These are phyloP conservation scores for Suillus luteus DNA, from an alignment of 768 basidiomycete genomes.

Conservation along the genomic window DNA sequence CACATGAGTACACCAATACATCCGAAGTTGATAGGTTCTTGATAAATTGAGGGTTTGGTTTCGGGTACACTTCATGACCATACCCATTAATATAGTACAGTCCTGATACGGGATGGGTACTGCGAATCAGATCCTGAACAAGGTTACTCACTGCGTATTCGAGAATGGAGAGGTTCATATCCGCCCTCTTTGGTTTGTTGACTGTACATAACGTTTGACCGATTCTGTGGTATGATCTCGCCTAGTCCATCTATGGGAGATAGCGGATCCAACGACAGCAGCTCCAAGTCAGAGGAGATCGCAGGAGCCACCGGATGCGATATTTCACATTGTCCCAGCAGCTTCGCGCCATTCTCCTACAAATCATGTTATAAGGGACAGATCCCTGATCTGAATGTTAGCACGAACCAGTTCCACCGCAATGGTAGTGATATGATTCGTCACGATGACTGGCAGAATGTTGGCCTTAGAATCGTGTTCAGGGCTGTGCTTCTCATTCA, in stretches of 20 bases:
- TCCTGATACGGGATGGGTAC: conserved; percentile 41
- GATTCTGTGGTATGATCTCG: conserved; percentile 41
- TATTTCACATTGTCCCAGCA: conserved; percentile 93
- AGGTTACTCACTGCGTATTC: conserved; percentile 59
- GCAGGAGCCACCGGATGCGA: conserved; percentile 70
- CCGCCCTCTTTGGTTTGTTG: conserved; percentile 48
- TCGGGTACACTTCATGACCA: conserved; percentile 89
- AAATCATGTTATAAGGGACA: conserved; percentile 13
- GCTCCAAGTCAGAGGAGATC: conserved; percentile 31
- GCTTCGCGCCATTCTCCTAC: conserved; percentile 71
- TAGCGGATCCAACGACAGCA: conserved; percentile 37
- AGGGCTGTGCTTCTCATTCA: conserved; percentile 9
- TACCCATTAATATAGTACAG: conserved; percentile 90
- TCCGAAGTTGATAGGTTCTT: conserved; percentile 59
- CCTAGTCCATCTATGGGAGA: conserved; percentile 60
- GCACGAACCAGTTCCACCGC: conserved; percentile 76
- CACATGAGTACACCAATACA: conserved; percentile 87
- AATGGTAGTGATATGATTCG: conserved; percentile 95
- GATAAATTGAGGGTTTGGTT: conserved; percentile 82
- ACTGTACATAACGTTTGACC: conserved; percentile 69
- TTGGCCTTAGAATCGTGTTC: conserved; percentile 49
- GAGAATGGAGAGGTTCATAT: conserved; percentile 58
- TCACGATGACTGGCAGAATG: conserved; percentile 89
- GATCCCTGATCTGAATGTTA: neutral
- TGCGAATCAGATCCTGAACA: conserved; percentile 9